Base-by-base conservation (phyloP, 495 filamentous ascomycete species). In the Hypoxylon lienhwacheense region DNA sequence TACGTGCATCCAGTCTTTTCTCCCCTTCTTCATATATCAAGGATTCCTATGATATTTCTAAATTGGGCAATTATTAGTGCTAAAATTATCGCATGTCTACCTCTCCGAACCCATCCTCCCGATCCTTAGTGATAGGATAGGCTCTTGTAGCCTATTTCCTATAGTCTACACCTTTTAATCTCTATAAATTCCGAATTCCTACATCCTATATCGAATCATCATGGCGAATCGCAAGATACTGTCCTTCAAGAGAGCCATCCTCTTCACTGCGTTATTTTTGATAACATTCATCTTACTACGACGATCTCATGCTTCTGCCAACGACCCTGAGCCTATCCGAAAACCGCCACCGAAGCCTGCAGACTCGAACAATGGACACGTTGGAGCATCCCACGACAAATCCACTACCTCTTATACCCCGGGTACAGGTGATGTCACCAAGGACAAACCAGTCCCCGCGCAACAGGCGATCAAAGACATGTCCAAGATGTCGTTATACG, bases 211-310 rank as follows among this genome's bases (percentile, higher is more conserved):
- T n/a, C 41, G 7, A 52, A 26, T 34, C 20, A 40, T 47, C 8
- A 50, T 48, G 32, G 39, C 46, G 7, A 51, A 28, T 34, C 34
- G 37, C 60, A 65, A 55, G 26, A 77, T 78, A 74, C 64, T 90
- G 59, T 86, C 87, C 45, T 88, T 90, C 63, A 80, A 83, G 59
- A 84, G 85, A 70, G 83, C 85, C 59, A 71, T 92, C 26, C 66
- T 92, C 54, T 75, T 84, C 24, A 83, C 89, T 29, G 75, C 78
- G 52, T 77, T 83, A 67, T 58, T 95, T 52, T 63, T 96, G 55
- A 79, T 80, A 22, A 74, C 87, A 63, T 73, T 95, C 61, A 81
- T 86, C 70, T 70, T 95, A 63, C 77, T 91, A 36, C 81, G 82
- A 37, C 82, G 81, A 40, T 82, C 81, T 34, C 85, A 85, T 56